Evolutionary conservation across 2,329 filamentous ascomycete genomes (phyloP), one percentile per base, ranked within the genome.

Genomic region (Amauroascus niger): DNA sequence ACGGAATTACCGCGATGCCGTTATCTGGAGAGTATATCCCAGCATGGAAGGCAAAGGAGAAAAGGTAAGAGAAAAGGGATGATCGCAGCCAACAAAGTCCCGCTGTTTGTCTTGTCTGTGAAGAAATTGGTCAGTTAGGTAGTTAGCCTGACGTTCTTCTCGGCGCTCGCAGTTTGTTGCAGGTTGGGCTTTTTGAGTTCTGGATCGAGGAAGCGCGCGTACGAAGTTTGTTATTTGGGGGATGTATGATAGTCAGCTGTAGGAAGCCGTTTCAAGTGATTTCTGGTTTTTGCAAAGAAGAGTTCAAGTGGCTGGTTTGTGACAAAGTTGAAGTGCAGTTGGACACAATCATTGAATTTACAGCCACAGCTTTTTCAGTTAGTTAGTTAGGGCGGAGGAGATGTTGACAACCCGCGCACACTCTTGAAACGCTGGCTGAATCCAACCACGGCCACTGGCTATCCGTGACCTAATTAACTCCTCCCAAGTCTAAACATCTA

Each of bases 1-100:
- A 55, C 45, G 28, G 51, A 22, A 64, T 57, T 57, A 59, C 57
- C 62, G 64, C 66, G 62, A 55, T 35, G 13, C 32, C 28, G 50
- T 39, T 37, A 40, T 30, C 9, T 39, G 32, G 11, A 22, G 14
- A 52, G 28, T 46, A n/a, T 18, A 13, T 46, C 40, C 32, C 50
- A 37, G 26, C 50, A 52, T 52, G 50, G 50, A 52, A 52, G 50
- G 50, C 50, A 39, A 40, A 20, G 20, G 22, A 37, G 11, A n/a
- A 46, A 20, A 8, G 43, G n/a, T 3, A 11, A 18, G 37, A 41
- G 13, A 18, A 24, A 16, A 8, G 20, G 33, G n/a, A n/a, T n/a
- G n/a, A 7, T 40, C 37, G 35, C 22, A 33, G 37, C 39, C 20
- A 35, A 18, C 20, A 30, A 32, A 16, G 9, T 26, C 26, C 28